Evolutionary conservation across 176 grass and related monocot genomes (phyloP).

Genomic region (Hsuehochloa calcarea): DNA sequence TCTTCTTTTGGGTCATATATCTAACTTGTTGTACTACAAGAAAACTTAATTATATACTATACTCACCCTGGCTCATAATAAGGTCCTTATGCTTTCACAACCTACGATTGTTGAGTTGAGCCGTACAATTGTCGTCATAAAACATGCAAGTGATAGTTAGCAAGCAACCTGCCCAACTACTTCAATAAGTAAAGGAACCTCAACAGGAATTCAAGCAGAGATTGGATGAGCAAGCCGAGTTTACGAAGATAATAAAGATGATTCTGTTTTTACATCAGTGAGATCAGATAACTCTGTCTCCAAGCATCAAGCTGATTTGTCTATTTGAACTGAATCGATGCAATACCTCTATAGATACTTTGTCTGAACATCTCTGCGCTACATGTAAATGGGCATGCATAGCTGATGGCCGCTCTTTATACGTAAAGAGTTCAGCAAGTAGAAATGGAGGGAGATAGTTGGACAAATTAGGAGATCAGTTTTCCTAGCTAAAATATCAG

Average conservation of each 20-base stretch:
- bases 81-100: background rate
- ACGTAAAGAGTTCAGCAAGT: background rate
- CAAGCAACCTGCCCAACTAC: background rate
- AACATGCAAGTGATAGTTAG: background rate
- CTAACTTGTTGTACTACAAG: no score
- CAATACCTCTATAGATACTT: background rate
- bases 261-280: background rate
- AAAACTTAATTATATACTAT: background rate
- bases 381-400: background rate
- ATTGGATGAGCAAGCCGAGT: background rate
- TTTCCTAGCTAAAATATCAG: background rate
- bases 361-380: background rate
- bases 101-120: background rate
- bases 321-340: background rate
- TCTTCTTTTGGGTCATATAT: background rate
- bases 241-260: background rate
- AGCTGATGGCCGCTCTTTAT: constrained; percentile 6
- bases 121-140: background rate
- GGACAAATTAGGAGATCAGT: background rate
- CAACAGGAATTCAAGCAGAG: background rate
- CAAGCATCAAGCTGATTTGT: background rate
- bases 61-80: background rate
- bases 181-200: background rate
- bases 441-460: background rate
- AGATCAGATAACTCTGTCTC: constrained; percentile 1